A percentile compares a stretch with the other conserved stretches of the same genome.
These are phyloP conservation scores for Telopea speciosissima DNA, from an alignment of 177 flowering plant species.

Conservation along the genomic window DNA sequence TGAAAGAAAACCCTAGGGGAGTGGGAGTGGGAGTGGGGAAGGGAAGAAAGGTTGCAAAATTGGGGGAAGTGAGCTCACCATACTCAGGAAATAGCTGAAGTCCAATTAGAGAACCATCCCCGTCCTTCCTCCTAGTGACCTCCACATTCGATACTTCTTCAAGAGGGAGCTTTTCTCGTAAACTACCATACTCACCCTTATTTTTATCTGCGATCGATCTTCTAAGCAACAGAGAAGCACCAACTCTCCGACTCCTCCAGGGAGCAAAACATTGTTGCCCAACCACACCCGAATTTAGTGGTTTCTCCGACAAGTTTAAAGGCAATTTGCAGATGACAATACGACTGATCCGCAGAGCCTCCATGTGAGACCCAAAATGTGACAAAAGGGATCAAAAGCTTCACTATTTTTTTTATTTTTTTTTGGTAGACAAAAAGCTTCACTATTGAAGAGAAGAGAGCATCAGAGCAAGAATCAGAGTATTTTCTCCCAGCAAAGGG, in stretches of 20 bases:
- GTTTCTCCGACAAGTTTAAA: not conserved
- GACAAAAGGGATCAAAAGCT: slow-evolving; percentile 9
- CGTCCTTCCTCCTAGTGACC: slow-evolving; percentile 35
- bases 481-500: no score
- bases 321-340: slow-evolving; percentile 10
- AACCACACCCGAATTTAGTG: slow-evolving; percentile 3
- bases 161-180: slow-evolving; percentile 19
- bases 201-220: slow-evolving; percentile 17
- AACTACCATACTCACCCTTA: slow-evolving; percentile 9
- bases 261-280: slow-evolving; percentile 26
- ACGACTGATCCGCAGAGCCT: slow-evolving; percentile 20
- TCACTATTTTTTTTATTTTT: no score
- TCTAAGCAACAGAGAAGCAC: slow-evolving; percentile 15
- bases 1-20: no score
- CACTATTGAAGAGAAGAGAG: no score
- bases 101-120: slow-evolving; percentile 40
- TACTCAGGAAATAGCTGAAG: slow-evolving; percentile 32
- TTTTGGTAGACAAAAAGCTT: no score
- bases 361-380: slow-evolving; percentile 20
- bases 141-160: slow-evolving; percentile 20
- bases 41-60: no score
- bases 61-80: slow-evolving; percentile 22
- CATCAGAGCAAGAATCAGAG: no score
- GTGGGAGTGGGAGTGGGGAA: no score
- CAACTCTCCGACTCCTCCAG: slow-evolving; percentile 9